phyloP scores from a whole-genome alignment of 495 filamentous ascomycete species.

The Hypoxylon fragiforme region DNA sequence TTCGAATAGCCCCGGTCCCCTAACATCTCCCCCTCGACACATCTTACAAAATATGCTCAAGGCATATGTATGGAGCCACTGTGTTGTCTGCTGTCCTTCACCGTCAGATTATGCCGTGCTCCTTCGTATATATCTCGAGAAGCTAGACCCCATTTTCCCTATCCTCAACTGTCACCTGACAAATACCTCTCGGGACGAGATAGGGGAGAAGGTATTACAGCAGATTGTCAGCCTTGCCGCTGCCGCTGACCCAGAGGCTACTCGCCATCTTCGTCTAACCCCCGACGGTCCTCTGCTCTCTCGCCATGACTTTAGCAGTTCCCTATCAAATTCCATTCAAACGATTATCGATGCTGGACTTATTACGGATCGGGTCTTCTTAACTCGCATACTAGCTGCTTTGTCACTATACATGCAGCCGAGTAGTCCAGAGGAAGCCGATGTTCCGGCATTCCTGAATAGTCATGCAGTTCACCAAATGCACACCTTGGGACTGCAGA shows the following conservation, averaged over 20 bases:
- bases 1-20: conserved; percentile 12
- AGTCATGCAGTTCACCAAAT: conserved; percentile 58
- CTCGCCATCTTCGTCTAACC: conserved; percentile 35
- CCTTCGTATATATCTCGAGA: conserved; percentile 48
- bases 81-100: conserved; percentile 41
- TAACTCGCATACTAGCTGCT: conserved; percentile 37
- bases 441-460: conserved; percentile 37
- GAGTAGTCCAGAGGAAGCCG: conserved; percentile 36
- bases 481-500: conserved; percentile 68
- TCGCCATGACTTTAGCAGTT: conserved; percentile 44
- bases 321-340: conserved; percentile 39
- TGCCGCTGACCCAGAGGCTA: conserved; percentile 50
- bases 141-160: conserved; percentile 55
- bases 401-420: conserved; percentile 43
- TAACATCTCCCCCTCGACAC: conserved; percentile 32
- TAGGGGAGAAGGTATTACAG: conserved; percentile 41
- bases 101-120: conserved; percentile 38
- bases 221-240: conserved; percentile 55
- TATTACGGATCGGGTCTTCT: conserved; percentile 37
- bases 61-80: conserved; percentile 44
- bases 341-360: conserved; percentile 39
- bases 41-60: conserved; percentile 36
- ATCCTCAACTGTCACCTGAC: conserved; percentile 40
- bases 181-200: conserved; percentile 22
- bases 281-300: conserved; percentile 27